Evolutionary conservation across 306 rosid species (phyloP).

Genomic region (Cicer chorassanicum): DNA sequence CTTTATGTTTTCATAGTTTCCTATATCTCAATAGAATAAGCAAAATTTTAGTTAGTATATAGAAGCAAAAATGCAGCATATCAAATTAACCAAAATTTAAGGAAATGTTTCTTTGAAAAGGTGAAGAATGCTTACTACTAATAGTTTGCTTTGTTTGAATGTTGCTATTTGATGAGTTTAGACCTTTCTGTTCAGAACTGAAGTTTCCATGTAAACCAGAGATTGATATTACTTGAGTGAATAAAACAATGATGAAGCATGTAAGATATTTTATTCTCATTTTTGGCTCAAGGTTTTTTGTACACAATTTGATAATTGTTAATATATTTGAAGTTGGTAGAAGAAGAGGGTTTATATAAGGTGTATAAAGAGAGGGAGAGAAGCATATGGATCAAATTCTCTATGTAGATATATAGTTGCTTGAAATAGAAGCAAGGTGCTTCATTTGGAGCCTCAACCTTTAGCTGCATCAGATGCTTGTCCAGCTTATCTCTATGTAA

Average conservation of each 20-base stretch:
- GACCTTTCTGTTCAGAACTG: not conserved
- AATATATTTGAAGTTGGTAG: not conserved
- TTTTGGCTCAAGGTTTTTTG: not conserved
- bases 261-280: conserved; percentile 22
- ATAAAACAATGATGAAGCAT: conserved; percentile 11
- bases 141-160: conserved; percentile 13
- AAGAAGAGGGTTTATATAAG: not conserved
- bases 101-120: not conserved
- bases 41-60: not conserved
- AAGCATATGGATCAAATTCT: not conserved
- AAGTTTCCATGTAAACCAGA: not conserved
- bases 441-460: conserved; percentile 9
- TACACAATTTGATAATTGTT: not conserved
- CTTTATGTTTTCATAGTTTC: conserved; percentile 12
- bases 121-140: not conserved
- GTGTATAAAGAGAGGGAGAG: conserved; percentile 10
- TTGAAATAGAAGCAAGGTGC: conserved; percentile 29
- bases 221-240: conserved; percentile 24
- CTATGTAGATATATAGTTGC: conserved; percentile 32
- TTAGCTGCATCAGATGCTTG: conserved; percentile 38
- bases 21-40: not conserved
- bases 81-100: not conserved
- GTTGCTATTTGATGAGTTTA: conserved; percentile 13
- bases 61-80: not conserved
- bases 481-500: not conserved